Percentiles rank a stretch among this genome's conserved stretches.
These are phyloP conservation scores for Leccinum broughii DNA, from an alignment of 768 basidiomycete species.

Conservation along the genomic window DNA sequence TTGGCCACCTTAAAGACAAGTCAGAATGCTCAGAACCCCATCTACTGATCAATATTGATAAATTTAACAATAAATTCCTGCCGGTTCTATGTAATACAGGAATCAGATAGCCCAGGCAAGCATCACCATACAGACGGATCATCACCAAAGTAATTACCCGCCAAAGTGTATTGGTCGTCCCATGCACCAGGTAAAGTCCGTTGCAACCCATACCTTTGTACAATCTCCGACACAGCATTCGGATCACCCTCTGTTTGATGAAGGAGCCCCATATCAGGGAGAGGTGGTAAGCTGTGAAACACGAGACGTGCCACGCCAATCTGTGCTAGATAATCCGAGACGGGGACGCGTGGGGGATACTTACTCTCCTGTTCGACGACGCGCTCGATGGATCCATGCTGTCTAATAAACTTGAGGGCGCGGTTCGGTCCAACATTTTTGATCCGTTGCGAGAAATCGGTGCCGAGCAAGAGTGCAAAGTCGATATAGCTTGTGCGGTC, in stretches of 20 bases:
- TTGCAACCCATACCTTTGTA: conserved; percentile 54
- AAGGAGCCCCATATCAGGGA: conserved; percentile 45
- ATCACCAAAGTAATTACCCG: conserved; percentile 69
- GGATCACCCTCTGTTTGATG: conserved; percentile 42
- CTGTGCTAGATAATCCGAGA: conserved; percentile 59
- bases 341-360: conserved; percentile 50
- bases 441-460: conserved; percentile 87
- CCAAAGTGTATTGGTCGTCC: conserved; percentile 47
- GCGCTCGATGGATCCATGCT: conserved; percentile 71
- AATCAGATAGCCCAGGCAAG: neutral
- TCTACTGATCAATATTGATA: neutral
- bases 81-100: neutral
- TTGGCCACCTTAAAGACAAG: no score
- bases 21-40: no score
- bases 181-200: conserved; percentile 40
- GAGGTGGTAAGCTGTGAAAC: conserved; percentile 65
- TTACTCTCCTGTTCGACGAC: conserved; percentile 55
- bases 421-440: conserved; percentile 76
- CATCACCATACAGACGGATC: conserved; percentile 43
- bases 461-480: conserved; percentile 85
- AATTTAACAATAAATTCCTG: neutral
- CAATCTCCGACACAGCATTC: conserved; percentile 41
- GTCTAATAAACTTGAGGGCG: conserved; percentile 73
- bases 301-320: conserved; percentile 61
- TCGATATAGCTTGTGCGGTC: conserved; percentile 66